Evolutionary conservation across 371 early-diverging fungal species (phyloP).

Genomic region (Rhizopus stolonifer): DNA sequence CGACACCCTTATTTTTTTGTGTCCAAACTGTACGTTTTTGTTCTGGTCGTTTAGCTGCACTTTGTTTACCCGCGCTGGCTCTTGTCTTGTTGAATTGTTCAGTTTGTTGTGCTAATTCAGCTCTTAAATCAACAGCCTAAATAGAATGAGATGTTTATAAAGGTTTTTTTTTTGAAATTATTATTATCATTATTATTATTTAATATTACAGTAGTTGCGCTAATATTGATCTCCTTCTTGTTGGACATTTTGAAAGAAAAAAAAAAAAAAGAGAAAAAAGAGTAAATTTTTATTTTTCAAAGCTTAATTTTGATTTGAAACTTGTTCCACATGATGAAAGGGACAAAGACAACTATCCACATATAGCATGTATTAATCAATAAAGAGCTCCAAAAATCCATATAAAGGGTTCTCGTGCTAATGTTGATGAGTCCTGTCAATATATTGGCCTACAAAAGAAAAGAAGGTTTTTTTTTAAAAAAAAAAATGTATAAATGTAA

Average conservation of each 20-base stretch:
- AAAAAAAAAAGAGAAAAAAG: slow-evolving; percentile 10
- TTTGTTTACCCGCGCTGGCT: slow-evolving; percentile 28
- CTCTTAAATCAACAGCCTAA: slow-evolving; percentile 1
- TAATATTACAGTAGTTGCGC: background rate
- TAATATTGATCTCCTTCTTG: background rate
- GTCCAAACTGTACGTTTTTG: slow-evolving; percentile 61
- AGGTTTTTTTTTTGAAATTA: background rate
- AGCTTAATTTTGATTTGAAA: slow-evolving; percentile 25
- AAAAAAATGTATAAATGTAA: too few relatives aligned
- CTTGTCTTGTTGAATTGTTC: background rate
- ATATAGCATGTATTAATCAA: slow-evolving; percentile 59
- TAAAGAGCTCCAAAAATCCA: slow-evolving; percentile 39
- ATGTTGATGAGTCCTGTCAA: slow-evolving; percentile 84
- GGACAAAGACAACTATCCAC: slow-evolving; percentile 35
- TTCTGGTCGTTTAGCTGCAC: slow-evolving; percentile 23
- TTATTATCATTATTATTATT: too few relatives aligned
- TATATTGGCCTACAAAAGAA: slow-evolving; percentile 67
- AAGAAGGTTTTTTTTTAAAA: background rate
- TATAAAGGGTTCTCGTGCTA: slow-evolving; percentile 67
- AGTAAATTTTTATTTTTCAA: slow-evolving; percentile 11
- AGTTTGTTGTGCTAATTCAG: slow-evolving; percentile 4
- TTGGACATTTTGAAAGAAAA: slow-evolving; percentile 6
- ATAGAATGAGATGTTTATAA: background rate
- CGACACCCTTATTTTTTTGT: slow-evolving; percentile 60
- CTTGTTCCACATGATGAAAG: slow-evolving; percentile 22